Conservation (phyloP, 257 asterid genomes). For the Salvia rosmarinus region DNA sequence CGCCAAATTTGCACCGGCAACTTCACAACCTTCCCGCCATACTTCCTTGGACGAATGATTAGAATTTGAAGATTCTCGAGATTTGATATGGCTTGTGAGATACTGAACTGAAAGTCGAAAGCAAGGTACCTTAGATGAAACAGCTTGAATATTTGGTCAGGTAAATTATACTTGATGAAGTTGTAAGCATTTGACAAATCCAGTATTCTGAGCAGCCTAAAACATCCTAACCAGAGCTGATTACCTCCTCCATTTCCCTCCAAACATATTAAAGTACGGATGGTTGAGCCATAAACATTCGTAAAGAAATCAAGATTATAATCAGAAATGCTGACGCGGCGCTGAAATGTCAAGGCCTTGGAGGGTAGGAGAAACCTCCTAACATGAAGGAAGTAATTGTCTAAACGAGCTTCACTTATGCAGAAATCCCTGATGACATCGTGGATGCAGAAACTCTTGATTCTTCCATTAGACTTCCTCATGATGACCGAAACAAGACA, state of each 20-base stretch:
- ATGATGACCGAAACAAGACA: background rate
- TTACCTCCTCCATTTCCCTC: no score
- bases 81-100: background rate
- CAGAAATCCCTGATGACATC: background rate
- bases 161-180: background rate
- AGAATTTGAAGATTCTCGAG: slow-evolving; percentile 29
- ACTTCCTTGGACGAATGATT: background rate
- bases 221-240: no score
- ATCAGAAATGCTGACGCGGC: no score
- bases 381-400: background rate
- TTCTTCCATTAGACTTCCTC: background rate
- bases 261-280: background rate
- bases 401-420: background rate
- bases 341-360: no score
- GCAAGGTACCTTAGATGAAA: slow-evolving; percentile 25
- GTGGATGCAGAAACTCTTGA: background rate
- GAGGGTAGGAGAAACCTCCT: no score
- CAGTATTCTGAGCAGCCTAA: background rate
- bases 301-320: background rate
- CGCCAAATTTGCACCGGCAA: background rate
- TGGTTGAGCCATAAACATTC: background rate
- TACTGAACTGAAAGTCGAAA: background rate
- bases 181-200: background rate
- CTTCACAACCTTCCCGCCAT: background rate
- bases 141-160: background rate